phyloP scores from a whole-genome alignment of 495 filamentous ascomycete genomes.

The Cenococcum geophilum region DNA sequence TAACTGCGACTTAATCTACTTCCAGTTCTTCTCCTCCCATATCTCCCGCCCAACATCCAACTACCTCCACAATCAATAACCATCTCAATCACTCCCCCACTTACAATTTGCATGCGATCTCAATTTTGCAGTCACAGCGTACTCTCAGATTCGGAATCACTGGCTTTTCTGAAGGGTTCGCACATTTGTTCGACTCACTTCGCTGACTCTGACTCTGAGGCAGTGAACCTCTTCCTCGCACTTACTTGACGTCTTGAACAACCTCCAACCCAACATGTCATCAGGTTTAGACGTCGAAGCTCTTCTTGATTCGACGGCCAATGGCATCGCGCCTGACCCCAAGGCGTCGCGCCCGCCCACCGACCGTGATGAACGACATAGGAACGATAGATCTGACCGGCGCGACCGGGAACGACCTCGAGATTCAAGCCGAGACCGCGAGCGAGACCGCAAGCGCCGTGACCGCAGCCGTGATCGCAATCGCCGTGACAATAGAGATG shows the following conservation, averaged over 20 bases:
- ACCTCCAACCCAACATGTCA: not conserved
- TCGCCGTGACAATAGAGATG: conserved; percentile 48
- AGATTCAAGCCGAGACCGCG: conserved; percentile 47
- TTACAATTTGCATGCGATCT: not conserved
- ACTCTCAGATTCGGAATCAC: not conserved
- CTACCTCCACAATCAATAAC: not conserved
- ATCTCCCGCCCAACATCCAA: conserved; percentile 1
- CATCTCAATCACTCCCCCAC: not conserved
- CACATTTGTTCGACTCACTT: not conserved
- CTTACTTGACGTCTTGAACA: not conserved
- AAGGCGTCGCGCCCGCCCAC: conserved; percentile 39
- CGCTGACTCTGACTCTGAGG: conserved; percentile 6
- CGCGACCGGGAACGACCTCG: conserved; percentile 52
- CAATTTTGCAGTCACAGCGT: conserved; percentile 23
- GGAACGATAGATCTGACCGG: conserved; percentile 50
- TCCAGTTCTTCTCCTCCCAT: not conserved
- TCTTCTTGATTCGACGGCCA: conserved; percentile 83
- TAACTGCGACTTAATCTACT: not conserved
- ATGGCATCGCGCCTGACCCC: conserved; percentile 35
- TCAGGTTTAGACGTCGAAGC: conserved; percentile 52
- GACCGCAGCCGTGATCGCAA: conserved; percentile 62
- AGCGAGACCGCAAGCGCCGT: conserved; percentile 58
- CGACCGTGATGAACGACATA: conserved; percentile 54
- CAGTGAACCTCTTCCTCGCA: conserved; percentile 2
- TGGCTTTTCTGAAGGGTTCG: not conserved